These are phyloP conservation scores for Xylariales sp. DNA, from an alignment of 2,329 filamentous ascomycete genomes.

Conservation along the genomic window DNA sequence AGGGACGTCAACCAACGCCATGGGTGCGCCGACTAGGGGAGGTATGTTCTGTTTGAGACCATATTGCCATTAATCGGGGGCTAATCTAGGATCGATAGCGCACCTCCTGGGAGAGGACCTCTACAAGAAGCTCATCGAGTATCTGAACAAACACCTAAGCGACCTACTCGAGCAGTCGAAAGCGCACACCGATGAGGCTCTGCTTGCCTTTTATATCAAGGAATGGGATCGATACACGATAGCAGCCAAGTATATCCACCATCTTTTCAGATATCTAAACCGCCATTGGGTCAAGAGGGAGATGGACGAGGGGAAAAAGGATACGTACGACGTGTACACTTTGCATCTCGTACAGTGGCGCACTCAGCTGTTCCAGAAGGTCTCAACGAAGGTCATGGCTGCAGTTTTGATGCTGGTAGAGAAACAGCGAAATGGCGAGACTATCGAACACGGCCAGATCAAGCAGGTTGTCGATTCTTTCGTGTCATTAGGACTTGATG, in stretches of 20 bases:
- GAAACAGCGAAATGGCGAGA: conserved; percentile 95
- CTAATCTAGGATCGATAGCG: no score
- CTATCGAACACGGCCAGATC: conserved; percentile 94
- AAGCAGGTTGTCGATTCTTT: conserved; percentile 97
- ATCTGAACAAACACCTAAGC: conserved; percentile 75
- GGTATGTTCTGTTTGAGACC: conserved; percentile 39
- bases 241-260: conserved; percentile 95
- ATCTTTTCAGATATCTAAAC: conserved; percentile 93
- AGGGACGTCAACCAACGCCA: conserved; percentile 35
- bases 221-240: conserved; percentile 97
- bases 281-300: conserved; percentile 98
- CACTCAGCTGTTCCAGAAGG: conserved; percentile 78
- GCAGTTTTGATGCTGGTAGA: conserved; percentile 93
- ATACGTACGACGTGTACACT: conserved; percentile 97
- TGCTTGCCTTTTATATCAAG: conserved; percentile 89
- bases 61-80: no score
- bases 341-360: conserved; percentile 95
- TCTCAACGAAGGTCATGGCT: conserved; percentile 87
- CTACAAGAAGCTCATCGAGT: conserved; percentile 85
- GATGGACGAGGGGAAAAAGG: conserved; percentile 98
- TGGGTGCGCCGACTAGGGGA: conserved; percentile 63
- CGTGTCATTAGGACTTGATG: conserved; percentile 89
- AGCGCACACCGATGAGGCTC: conserved; percentile 80
- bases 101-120: conserved; percentile 94
- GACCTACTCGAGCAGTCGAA: conserved; percentile 68